Conservation (phyloP, 2,329 filamentous ascomycete species). For the Aureobasidium vineae region DNA sequence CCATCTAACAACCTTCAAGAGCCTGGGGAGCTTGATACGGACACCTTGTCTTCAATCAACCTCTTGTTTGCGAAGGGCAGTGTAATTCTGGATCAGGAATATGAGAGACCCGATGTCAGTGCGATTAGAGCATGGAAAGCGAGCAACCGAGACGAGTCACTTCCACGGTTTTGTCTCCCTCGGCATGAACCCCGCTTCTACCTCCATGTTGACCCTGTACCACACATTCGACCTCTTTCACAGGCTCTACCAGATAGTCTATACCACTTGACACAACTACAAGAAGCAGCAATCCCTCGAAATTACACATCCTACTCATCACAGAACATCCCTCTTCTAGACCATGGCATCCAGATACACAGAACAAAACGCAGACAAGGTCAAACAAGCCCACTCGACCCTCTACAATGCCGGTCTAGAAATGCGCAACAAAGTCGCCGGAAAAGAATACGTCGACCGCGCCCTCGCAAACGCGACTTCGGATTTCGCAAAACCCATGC, state of each 20-base stretch:
- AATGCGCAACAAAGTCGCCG: constrained; percentile 60
- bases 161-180: not conserved
- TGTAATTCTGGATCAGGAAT: too few species aligned
- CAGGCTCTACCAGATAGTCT: too few species aligned
- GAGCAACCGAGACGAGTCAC: not conserved
- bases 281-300: too few species aligned
- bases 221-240: too few species aligned
- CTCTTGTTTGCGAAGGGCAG: too few species aligned
- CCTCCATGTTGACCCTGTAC: too few species aligned
- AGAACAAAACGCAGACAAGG: constrained; percentile 19
- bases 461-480: constrained; percentile 57
- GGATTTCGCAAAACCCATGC: constrained; percentile 60
- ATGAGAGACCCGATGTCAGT: too few species aligned
- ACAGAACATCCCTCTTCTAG: not conserved
- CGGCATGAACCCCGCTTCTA: constrained; percentile 2
- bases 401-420: constrained; percentile 62
- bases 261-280: too few species aligned
- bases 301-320: not conserved
- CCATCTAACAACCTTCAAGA: too few species aligned
- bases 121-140: not conserved
- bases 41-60: not conserved
- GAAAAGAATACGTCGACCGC: constrained; percentile 60
- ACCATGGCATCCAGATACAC: constrained; percentile 3
- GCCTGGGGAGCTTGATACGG: too few species aligned
- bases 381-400: constrained; percentile 49